These are phyloP conservation scores for Dryadomyces sulphureus DNA, from an alignment of 2,329 filamentous ascomycete genomes.

Conservation along the genomic window DNA sequence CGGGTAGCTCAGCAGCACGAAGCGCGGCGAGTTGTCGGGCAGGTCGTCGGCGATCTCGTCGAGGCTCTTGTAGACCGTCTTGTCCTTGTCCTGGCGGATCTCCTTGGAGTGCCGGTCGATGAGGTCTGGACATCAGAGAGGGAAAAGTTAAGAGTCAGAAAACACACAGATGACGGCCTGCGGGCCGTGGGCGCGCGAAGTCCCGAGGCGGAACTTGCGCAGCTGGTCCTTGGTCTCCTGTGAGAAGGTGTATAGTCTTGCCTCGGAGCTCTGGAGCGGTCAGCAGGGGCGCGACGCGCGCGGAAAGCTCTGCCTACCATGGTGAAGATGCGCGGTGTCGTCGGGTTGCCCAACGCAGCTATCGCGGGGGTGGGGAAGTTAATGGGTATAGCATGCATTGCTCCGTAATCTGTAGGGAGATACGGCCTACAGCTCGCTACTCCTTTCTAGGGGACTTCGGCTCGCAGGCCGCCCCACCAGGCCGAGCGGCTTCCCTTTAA, in stretches of 20 bases:
- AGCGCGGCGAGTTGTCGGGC: constrained; percentile 82
- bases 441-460: no score
- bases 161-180: constrained; percentile 88
- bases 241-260: constrained; percentile 84
- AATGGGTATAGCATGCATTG: no score
- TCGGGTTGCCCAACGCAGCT: no score
- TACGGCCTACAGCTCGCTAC: no score
- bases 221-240: constrained; percentile 78
- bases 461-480: no score
- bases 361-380: no score
- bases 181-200: constrained; percentile 70
- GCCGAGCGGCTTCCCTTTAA: no score
- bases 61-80: constrained; percentile 64
- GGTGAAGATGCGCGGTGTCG: no score
- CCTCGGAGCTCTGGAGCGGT: constrained; percentile 50
- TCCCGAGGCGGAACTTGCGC: constrained; percentile 85
- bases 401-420: no score
- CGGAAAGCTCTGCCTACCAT: no score
- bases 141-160: neutral
- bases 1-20: constrained; percentile 81
- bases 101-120: constrained; percentile 87
- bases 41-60: constrained; percentile 75
- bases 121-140: constrained; percentile 29
- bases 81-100: constrained; percentile 69
- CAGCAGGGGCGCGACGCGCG: neutral